Evolutionary conservation across 495 filamentous ascomycete species (phyloP), one percentile per base, ranked within the genome.

Genomic region (Penicillium chermesinum): DNA sequence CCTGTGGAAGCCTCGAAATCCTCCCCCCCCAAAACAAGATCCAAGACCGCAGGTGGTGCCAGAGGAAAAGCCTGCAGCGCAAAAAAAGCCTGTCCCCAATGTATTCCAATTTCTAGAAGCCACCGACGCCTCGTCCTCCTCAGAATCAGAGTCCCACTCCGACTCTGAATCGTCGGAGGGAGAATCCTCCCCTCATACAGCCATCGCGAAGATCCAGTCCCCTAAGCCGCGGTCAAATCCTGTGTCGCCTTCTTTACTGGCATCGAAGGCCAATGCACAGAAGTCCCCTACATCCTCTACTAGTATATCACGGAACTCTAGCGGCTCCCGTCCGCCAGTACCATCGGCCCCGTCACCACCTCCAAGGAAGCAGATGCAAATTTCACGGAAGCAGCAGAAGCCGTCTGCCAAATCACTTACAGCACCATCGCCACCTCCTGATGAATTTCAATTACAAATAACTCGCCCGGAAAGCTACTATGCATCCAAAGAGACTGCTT

Each of bases 41-140:
- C 35, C 41, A 45, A 59, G 50, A 35, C 48, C 57, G 30, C 49
- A 48, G 45, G 41, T 41, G 35, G 43, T 38, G 22, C 22, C 52
- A n/a, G 44, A 44, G 39, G 27, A 41, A 14, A 63, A 59, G 40
- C 15, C 58, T 0, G 38, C 43, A 9, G 61, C 53, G 33, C 37
- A 59, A 4, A 41, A 57, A 12, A 59, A 55, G 17, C 63, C 57
- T 17, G 44, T 53, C 13, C 67, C 66, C 4, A 65, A 72, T 51
- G 71, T 75, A 7, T 75, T 75, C 50, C 62, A 75, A 38, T 75
- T 65, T 21, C 59, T 75, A 0, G 65, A 73, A 7, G 43, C 60
- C 13, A 54, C 59, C 25, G 59, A 59, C 18, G 58, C 59, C 9
- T 54, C 45, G 9, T 55, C 54, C 13, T 48, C 51, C n/a, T 60